Evolutionary conservation across 805 yeast genomes (phyloP), one percentile per base, ranked within the genome.

Genomic region (Lipomyces lipofer): DNA sequence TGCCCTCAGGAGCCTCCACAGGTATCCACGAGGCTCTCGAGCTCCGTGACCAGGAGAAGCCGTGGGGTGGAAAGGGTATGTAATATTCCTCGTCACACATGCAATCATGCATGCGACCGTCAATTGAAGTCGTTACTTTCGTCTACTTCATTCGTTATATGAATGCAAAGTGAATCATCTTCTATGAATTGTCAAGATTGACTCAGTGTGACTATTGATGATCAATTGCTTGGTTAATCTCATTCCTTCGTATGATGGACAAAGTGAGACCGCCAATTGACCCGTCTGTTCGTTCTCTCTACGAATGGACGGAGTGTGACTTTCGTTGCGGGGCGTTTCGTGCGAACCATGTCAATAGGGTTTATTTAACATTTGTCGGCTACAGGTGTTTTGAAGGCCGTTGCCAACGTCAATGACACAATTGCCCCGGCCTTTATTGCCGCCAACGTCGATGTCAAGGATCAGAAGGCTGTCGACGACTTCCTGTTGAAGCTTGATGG

Each of bases 1-100:
- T 94, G 62, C 99, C 99, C 75, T 90, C 97, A 65, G 99, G 99
- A 80, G 99, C 99, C 66, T 92, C 98, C 71, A 94, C 99, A 63
- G 99, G 99, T 85, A 76, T 87, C 76, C 96, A 89, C 78, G 99
- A 94, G 83, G 99, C 99, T 68, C 79, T 91, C 68, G 99, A 92
- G 82, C 83, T 92, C 77, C 90, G 99, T 83, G 99, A 92, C 74
- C 94, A 88, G 69, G 99, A 94, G 83, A 88, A 89, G 79, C 78
- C 94, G 73, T 92, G 99, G 99, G 80, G 83, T 73, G 99, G 99
- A 75, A 94, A 92, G 85, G 99, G 98, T 86, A 43, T 46, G 59
- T 29, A n/a, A 12, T 30, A 21, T 10, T 43, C 9, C 43, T 39
- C 17, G 13, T 27, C 29, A 15, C 15, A 21, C 24, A n/a, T 28